Conservation (phyloP, 2,329 filamentous ascomycete genomes). For the Coniochaeta sp. region DNA sequence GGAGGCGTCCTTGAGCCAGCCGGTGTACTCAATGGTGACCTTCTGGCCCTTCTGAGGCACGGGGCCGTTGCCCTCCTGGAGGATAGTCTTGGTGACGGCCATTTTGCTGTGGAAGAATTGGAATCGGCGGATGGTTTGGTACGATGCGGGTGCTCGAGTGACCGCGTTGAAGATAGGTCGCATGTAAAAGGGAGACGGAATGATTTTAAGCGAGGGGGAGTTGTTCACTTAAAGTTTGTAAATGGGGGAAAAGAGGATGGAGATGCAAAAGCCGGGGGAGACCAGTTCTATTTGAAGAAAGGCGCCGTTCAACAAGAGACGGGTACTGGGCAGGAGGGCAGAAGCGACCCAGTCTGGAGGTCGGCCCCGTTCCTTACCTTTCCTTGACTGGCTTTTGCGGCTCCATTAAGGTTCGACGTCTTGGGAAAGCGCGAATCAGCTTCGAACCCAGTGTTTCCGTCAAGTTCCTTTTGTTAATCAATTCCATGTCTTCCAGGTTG, state of each 20-base stretch:
- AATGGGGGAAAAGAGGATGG: neutral
- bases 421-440: neutral
- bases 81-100: conserved; percentile 65
- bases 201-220: neutral
- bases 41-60: conserved; percentile 60
- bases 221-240: neutral
- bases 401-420: neutral
- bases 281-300: neutral
- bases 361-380: neutral
- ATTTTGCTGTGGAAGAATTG: conserved; percentile 32
- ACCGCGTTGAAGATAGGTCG: neutral
- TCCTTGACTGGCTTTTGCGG: neutral
- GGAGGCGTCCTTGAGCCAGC: conserved; percentile 66
- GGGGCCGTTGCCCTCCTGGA: conserved; percentile 54
- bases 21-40: conserved; percentile 87
- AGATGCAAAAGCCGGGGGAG: neutral
- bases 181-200: neutral
- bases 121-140: conserved; percentile 1
- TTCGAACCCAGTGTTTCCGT: neutral
- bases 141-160: neutral
- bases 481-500: too few relatives aligned
- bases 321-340: too few relatives aligned
- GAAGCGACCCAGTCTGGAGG: neutral
- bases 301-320: too few relatives aligned
- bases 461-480: too few relatives aligned